Base-by-base conservation (phyloP, 2,329 filamentous ascomycete species). In the Botrytis pseudocinerea region DNA sequence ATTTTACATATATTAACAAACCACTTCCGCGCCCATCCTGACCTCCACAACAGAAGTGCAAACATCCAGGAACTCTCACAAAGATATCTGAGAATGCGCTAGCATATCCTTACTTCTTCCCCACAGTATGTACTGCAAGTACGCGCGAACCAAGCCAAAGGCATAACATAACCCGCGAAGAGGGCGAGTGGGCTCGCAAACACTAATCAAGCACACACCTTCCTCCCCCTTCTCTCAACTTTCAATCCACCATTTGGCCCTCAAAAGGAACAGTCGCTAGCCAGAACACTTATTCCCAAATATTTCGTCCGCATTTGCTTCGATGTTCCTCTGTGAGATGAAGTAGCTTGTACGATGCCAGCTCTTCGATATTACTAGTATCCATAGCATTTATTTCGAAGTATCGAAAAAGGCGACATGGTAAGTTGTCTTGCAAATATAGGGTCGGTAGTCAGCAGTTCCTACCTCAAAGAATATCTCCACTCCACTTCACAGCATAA, bases 51-150 rank as follows among this genome's bases (percentile, higher is more conserved):
- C 9, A 5, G 28, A 18, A 28, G 0, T 28, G 5, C 14, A 44
- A 28, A 12, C 48, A 32, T 28, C 7, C 8, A 63, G 4, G 4
- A 28, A 44, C 2, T 2, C 38, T 1, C 0, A 4, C 3, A 18
- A 57, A 20, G 2, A 28, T 18, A 42, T 42, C 16, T 2, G 9
- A 18, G 9, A 10, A 32, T 22, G 61, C 61, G 38, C 61, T 63
- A 1, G 40, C 38, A 42, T 2, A 12, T 32, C 18, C 38, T 32
- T 8, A 22, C 8, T 44, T 63, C 9, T 42, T 1, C 9, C 3
- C n/a, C 40, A 5, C 25, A 42, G 8, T 5, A 63, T 44, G 28
- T 16, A 63, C n/a, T 28, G 9, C 38, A 42, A 28, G 9, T 28
- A n/a, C 5, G n/a, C 9, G 18, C 44, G 16, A 44, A 44, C 22